Conservation (phyloP, 2,329 filamentous ascomycete genomes). For the Hypomyces rosellus region DNA sequence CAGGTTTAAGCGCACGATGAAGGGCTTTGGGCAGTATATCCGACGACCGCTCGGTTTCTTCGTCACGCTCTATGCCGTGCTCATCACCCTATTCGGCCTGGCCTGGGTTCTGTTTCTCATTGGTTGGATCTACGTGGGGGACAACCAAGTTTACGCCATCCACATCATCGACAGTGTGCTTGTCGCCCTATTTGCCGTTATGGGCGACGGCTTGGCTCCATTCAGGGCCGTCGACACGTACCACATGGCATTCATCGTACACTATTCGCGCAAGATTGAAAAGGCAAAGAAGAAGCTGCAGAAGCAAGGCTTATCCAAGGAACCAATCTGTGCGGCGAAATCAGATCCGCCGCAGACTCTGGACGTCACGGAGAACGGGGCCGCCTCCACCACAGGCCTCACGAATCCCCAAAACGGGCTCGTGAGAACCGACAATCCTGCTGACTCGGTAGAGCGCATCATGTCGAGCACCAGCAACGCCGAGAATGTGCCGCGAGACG, state of each 20-base stretch:
- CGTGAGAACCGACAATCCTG: neutral
- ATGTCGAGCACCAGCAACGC: constrained; percentile 4
- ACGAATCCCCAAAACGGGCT: constrained; percentile 1
- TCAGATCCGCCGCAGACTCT: neutral
- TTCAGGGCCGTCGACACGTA: constrained; percentile 80
- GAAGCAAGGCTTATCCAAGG: constrained; percentile 34
- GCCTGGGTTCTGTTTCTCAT: constrained; percentile 91
- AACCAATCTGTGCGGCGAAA: constrained; percentile 6
- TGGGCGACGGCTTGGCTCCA: constrained; percentile 64
- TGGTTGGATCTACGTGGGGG: constrained; percentile 79
- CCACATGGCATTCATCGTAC: constrained; percentile 77
- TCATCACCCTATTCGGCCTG: constrained; percentile 79
- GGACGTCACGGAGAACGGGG: constrained; percentile 7
- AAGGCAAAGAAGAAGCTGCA: constrained; percentile 36
- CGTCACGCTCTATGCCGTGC: constrained; percentile 73
- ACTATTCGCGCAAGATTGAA: constrained; percentile 44
- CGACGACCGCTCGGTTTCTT: constrained; percentile 71
- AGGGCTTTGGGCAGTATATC: constrained; percentile 75
- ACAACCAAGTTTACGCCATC: constrained; percentile 61
- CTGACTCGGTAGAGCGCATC: constrained; percentile 5
- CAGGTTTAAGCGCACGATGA: constrained; percentile 72
- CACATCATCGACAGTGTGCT: constrained; percentile 66
- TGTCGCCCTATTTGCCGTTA: constrained; percentile 63
- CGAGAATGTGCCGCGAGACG: neutral
- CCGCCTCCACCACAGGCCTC: constrained; percentile 1